Conservation (phyloP, 495 filamentous ascomycete genomes). For the Penicillium alfredii region DNA sequence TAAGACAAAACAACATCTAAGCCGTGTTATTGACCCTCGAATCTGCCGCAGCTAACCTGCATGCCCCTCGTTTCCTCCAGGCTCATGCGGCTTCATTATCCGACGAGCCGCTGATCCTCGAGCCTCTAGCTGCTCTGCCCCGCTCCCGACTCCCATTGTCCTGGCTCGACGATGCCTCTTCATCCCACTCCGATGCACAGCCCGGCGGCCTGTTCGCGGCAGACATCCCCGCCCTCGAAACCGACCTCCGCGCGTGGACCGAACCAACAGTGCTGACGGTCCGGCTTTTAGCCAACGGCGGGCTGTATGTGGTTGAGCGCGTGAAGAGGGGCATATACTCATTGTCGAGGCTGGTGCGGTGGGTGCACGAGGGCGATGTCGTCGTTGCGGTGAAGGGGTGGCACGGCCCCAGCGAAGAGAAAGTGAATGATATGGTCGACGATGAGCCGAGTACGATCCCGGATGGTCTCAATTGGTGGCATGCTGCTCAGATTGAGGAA, state of each 20-base stretch:
- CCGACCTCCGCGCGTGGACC: slow-evolving; percentile 32
- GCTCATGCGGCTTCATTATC: slow-evolving; percentile 52
- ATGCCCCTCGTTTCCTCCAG: slow-evolving; percentile 26
- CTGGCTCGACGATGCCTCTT: slow-evolving; percentile 51
- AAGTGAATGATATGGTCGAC: slow-evolving; percentile 32
- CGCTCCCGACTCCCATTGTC: slow-evolving; percentile 55
- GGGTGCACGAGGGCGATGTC: slow-evolving; percentile 47
- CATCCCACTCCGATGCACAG: slow-evolving; percentile 46
- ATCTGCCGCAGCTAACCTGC: background rate
- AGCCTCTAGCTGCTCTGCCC: slow-evolving; percentile 56
- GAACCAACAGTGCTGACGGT: slow-evolving; percentile 57
- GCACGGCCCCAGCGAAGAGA: slow-evolving; percentile 29
- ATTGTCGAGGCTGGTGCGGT: slow-evolving; percentile 61
- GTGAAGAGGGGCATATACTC: slow-evolving; percentile 61
- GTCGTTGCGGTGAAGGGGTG: slow-evolving; percentile 35
- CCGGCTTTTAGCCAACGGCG: slow-evolving; percentile 50
- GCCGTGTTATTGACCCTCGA: too few species aligned
- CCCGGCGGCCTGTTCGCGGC: slow-evolving; percentile 52
- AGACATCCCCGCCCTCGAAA: slow-evolving; percentile 56
- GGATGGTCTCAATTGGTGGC: slow-evolving; percentile 32
- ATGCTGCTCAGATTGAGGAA: slow-evolving; percentile 33
- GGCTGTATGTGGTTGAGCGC: slow-evolving; percentile 67
- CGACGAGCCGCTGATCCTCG: slow-evolving; percentile 52
- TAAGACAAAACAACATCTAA: too few species aligned
- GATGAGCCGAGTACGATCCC: slow-evolving; percentile 14